Conservation (phyloP, 2,329 filamentous ascomycete species). For the Botryotinia calthae region DNA sequence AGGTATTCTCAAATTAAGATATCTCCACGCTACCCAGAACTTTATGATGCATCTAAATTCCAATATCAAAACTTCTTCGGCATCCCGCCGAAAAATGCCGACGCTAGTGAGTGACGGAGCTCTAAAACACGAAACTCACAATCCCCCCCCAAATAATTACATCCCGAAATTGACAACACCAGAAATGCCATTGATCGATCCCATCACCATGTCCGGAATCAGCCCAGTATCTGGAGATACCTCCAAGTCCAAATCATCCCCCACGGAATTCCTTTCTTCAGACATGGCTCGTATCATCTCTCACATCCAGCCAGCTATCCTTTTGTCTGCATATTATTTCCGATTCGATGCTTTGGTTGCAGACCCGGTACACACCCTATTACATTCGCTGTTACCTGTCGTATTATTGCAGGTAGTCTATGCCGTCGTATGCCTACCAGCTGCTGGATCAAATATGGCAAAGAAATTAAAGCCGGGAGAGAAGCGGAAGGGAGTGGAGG, state of each 20-base stretch:
- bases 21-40: background rate
- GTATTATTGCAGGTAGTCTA: constrained; percentile 63
- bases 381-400: constrained; percentile 59
- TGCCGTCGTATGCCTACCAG: constrained; percentile 61
- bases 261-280: constrained; percentile 36
- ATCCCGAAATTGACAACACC: constrained; percentile 3
- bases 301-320: constrained; percentile 64
- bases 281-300: constrained; percentile 53
- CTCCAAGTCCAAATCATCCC: constrained; percentile 27
- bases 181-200: constrained; percentile 37
- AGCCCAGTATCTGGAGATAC: constrained; percentile 16
- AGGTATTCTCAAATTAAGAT: background rate
- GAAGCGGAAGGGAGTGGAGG: constrained; percentile 49
- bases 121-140: constrained; percentile 8
- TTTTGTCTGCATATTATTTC: constrained; percentile 61
- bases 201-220: constrained; percentile 35
- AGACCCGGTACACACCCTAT: constrained; percentile 65
- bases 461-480: constrained; percentile 54
- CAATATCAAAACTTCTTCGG: constrained; percentile 13
- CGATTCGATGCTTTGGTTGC: constrained; percentile 66
- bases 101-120: constrained; percentile 19
- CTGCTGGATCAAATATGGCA: constrained; percentile 49
- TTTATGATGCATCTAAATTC: background rate
- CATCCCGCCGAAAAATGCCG: constrained; percentile 6
- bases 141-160: background rate